phyloP scores from a whole-genome alignment of 2,329 filamentous ascomycete species.

The Claviceps sp. region DNA sequence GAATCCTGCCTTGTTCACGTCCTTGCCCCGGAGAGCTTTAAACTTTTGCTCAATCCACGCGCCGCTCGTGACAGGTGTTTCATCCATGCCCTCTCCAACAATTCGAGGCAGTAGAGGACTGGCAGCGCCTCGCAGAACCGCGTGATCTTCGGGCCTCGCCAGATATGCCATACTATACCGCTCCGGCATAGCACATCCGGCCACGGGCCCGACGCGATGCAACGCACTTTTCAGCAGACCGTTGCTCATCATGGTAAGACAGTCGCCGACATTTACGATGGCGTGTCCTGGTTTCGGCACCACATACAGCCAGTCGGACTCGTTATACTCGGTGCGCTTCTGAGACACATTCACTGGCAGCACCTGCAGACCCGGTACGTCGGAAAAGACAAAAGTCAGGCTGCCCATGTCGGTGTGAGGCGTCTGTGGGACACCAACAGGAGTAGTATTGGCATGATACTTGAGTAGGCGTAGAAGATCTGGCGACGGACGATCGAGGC shows the following conservation, averaged over 20 bases:
- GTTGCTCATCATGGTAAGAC: not conserved
- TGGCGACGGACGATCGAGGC: not conserved
- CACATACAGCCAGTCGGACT: slow-evolving; percentile 1
- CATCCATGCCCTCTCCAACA: not conserved
- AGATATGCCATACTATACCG: not conserved
- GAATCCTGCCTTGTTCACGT: not conserved
- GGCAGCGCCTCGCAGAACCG: not conserved
- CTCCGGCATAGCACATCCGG: not conserved
- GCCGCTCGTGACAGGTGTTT: not conserved
- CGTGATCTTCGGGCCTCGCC: not conserved
- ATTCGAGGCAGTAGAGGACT: not conserved
- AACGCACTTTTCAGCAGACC: not conserved
- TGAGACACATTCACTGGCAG: not conserved
- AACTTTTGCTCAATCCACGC: not conserved
- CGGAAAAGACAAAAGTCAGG: not conserved
- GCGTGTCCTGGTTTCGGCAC: not conserved
- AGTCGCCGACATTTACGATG: not conserved
- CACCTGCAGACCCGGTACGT: not conserved
- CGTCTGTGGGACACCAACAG: not conserved
- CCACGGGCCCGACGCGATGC: not conserved
- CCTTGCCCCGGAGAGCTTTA: not conserved
- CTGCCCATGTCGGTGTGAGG: not conserved
- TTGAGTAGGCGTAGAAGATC: not conserved
- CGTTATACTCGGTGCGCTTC: not conserved
- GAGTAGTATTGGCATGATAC: not conserved